These are phyloP conservation scores for Actinomucor elegans DNA, from an alignment of 371 early-diverging fungal species.

Conservation along the genomic window DNA sequence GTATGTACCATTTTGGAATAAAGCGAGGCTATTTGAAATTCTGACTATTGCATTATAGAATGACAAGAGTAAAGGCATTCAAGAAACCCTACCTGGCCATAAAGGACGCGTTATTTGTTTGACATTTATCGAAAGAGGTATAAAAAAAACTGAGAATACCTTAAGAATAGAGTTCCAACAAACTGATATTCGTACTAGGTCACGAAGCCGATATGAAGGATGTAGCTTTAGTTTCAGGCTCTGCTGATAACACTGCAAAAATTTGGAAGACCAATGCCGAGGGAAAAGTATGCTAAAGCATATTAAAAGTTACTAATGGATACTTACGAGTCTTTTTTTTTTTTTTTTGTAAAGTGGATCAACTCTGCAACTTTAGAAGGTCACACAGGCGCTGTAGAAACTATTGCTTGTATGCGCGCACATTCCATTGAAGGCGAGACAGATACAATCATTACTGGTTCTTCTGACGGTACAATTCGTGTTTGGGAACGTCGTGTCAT, in stretches of 20 bases:
- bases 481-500: constrained; percentile 65
- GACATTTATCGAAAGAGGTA: constrained; percentile 66
- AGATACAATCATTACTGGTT: constrained; percentile 74
- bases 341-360: constrained; percentile 44
- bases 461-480: constrained; percentile 79
- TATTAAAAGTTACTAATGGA: not conserved
- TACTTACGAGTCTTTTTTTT: not conserved
- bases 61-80: constrained; percentile 50
- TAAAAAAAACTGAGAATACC: too few species aligned
- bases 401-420: constrained; percentile 64
- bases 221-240: constrained; percentile 78
- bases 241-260: constrained; percentile 76
- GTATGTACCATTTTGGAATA: constrained; percentile 42
- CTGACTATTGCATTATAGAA: constrained; percentile 37
- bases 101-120: constrained; percentile 80
- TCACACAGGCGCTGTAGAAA: constrained; percentile 69
- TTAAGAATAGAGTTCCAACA: too few species aligned
- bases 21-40: not conserved
- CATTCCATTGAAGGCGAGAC: constrained; percentile 28
- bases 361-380: constrained; percentile 73
- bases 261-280: constrained; percentile 63
- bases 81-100: constrained; percentile 76
- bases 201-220: constrained; percentile 50
- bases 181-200: constrained; percentile 39
- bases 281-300: constrained; percentile 20